Base-by-base conservation (phyloP, 31 red algal species). In the Endocladia muricata region DNA sequence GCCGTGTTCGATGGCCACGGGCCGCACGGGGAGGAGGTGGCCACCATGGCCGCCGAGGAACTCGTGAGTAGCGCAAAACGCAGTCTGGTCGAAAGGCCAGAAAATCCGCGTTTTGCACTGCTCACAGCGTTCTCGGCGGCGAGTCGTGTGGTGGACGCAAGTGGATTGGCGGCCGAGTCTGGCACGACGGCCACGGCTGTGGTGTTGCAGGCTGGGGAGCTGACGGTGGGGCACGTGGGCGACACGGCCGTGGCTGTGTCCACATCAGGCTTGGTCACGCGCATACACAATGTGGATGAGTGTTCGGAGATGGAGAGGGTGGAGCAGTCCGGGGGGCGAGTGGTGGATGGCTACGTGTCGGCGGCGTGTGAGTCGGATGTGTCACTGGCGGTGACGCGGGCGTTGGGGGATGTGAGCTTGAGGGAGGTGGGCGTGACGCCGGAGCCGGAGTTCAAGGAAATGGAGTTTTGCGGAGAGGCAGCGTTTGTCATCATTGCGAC, bases 401-500 rank as follows among this genome's bases (percentile, higher is more conserved):
- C 89, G 1, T 71, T 97, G 41, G 94, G 94, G 1, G 94, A 97
- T 64, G 31, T 65, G 21, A 74, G 64, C 8, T 47, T 97, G 25
- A 81, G 92, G 32, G 68, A 56, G 3, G 59, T 84, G 32, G 73
- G 86, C n/a, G 48, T 82, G 19, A 49, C 79, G 2, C 41, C 71
- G 33, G 58, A 74, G 1, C 83, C 91, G 6, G 42, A 84, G 3
- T 68, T 84, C 29, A 79, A 37, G 3, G 55, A 40, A 55, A 49
- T 60, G 6, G 41, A 34, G 40, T 30, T 65, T 32, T 30, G 69
- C 25, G 23, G 29, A 1, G 80, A 55, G 8, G 81, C 70, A 19
- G 78, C 84, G 48, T 84, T 91, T 81, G 44, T 87, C 61, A 79
- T 96, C 15, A 47, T 96, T 17, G 93, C 93, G n/a, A 96, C 81